Percentiles rank a stretch among this genome's conserved stretches.
Conservation (phyloP, 192 early-diverging fungal genomes). For the Mortierella alpina region DNA sequence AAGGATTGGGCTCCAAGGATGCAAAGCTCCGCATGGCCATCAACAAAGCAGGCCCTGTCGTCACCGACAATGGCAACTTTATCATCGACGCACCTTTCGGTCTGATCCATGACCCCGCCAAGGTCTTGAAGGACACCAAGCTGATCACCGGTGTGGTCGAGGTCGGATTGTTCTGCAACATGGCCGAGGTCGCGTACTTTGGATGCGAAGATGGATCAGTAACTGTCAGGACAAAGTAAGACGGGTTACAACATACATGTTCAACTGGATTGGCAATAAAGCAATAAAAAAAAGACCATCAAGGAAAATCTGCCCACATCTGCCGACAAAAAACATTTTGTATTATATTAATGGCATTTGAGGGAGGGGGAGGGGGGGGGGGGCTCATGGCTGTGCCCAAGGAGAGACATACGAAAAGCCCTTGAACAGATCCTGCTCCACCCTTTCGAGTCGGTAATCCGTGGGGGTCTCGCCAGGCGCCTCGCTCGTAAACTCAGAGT, state of each 20-base stretch:
- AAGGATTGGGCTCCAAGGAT: constrained; percentile 54
- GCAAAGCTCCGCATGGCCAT: constrained; percentile 86
- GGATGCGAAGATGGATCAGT: constrained; percentile 80
- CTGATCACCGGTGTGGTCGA: constrained; percentile 90
- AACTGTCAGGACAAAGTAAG: constrained; percentile 54
- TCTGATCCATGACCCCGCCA: constrained; percentile 71
- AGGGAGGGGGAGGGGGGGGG: not conserved
- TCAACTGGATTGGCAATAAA: constrained; percentile 1
- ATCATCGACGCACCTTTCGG: constrained; percentile 89
- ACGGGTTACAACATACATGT: not conserved
- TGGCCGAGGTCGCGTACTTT: constrained; percentile 89
- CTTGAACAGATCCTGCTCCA: constrained; percentile 51
- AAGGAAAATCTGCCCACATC: not conserved
- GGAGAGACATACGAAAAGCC: constrained; percentile 51
- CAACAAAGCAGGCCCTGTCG: constrained; percentile 91
- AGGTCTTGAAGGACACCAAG: constrained; percentile 66
- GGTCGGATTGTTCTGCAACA: constrained; percentile 90
- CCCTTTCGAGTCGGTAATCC: constrained; percentile 38
- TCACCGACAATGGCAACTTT: constrained; percentile 95
- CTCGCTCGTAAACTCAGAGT: constrained; percentile 66
- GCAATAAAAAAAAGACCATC: not conserved
- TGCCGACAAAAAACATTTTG: not conserved
- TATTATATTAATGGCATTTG: not conserved
- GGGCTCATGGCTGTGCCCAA: constrained; percentile 15
- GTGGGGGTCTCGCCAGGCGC: constrained; percentile 53